These are phyloP conservation scores for Nigrograna mackinnonii DNA, from an alignment of 2,329 filamentous ascomycete species.

Conservation along the genomic window DNA sequence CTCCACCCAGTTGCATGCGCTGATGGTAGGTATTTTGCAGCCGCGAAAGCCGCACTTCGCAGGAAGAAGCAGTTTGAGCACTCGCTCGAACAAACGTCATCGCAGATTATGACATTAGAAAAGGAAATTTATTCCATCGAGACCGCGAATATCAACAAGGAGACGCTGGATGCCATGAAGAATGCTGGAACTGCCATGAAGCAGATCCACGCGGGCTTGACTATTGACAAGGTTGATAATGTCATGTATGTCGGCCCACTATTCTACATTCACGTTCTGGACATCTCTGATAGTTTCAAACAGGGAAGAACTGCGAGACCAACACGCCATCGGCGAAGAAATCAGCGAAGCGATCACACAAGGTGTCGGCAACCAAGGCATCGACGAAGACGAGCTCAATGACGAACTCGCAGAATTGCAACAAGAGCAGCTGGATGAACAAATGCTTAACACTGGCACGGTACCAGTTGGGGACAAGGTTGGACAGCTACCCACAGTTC, in stretches of 20 bases:
- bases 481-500: conserved; percentile 74
- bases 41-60: conserved; percentile 84
- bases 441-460: conserved; percentile 87
- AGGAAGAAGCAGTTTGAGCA: conserved; percentile 95
- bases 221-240: conserved; percentile 91
- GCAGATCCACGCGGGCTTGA: conserved; percentile 86
- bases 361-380: conserved; percentile 66
- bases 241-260: conserved; percentile 75
- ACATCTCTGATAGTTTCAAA: conserved; percentile 5
- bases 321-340: conserved; percentile 91
- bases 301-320: conserved; percentile 89
- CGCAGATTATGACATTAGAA: conserved; percentile 90
- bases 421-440: conserved; percentile 89
- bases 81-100: conserved; percentile 84
- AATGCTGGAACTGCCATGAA: conserved; percentile 89
- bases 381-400: conserved; percentile 87
- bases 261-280: not conserved
- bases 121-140: conserved; percentile 97
- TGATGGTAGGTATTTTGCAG: no score
- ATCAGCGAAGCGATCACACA: conserved; percentile 83
- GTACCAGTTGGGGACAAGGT: conserved; percentile 82
- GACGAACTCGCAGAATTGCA: conserved; percentile 84
- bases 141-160: conserved; percentile 97
- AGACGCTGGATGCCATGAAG: conserved; percentile 94
- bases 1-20: no score